phyloP scores from a whole-genome alignment of 2,329 filamentous ascomycete species.

The Diplodia sapinea region DNA sequence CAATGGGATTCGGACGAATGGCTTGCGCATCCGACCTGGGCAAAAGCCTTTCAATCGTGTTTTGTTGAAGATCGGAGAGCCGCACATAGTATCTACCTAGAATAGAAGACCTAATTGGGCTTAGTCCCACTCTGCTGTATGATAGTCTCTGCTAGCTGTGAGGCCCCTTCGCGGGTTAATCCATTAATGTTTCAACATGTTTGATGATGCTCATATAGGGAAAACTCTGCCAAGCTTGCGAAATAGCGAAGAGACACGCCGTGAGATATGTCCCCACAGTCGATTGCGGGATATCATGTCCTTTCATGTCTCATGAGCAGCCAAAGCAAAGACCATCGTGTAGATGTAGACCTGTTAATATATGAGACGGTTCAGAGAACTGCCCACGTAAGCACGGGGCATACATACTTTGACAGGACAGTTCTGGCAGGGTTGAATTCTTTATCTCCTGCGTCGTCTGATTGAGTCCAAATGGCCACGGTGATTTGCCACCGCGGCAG shows the following conservation, averaged over 20 bases:
- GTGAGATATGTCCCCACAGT: background rate
- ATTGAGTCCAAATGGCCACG: background rate
- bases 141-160: too few relatives aligned
- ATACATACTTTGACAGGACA: too few relatives aligned
- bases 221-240: background rate
- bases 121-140: too few relatives aligned
- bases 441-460: background rate
- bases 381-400: background rate
- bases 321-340: background rate
- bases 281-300: too few relatives aligned
- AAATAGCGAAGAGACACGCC: background rate
- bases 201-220: background rate
- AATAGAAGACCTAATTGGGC: too few relatives aligned
- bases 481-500: background rate
- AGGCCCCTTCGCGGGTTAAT: too few relatives aligned
- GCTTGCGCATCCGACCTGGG: background rate
- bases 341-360: too few relatives aligned
- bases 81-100: too few relatives aligned
- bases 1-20: background rate
- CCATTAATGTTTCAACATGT: too few relatives aligned
- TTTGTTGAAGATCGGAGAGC: too few relatives aligned
- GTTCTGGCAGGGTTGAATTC: too few relatives aligned
- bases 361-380: background rate
- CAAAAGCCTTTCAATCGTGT: background rate
- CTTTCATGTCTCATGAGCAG: background rate